Evolutionary conservation across 2,329 filamentous ascomycete species (phyloP).

Genomic region (Xylariaceae sp.): DNA sequence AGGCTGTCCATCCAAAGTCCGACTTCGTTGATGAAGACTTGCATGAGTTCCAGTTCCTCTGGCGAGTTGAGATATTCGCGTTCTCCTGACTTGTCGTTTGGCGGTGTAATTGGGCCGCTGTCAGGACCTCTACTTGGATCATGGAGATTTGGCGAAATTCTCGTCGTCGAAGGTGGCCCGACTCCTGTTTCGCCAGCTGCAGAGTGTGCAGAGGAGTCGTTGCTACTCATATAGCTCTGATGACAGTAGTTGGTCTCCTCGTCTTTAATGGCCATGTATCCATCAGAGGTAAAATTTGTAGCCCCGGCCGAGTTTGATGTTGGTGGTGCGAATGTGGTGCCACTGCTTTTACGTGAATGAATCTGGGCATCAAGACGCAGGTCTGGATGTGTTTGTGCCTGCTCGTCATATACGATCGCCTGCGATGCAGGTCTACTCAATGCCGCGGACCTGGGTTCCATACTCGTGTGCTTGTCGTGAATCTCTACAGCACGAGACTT

Average conservation of each 20-base stretch:
- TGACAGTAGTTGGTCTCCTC: conserved; percentile 20
- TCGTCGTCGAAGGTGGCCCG: conserved; percentile 31
- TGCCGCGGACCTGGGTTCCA: conserved; percentile 21
- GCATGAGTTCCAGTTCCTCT: conserved; percentile 85
- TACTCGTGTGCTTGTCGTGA: conserved; percentile 19
- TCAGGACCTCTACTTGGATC: conserved; percentile 23
- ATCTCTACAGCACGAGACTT: conserved; percentile 21
- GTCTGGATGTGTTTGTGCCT: conserved; percentile 22
- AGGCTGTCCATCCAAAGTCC: conserved; percentile 93
- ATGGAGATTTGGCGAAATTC: conserved; percentile 34
- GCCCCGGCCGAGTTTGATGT: conserved; percentile 27
- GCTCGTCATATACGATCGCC: conserved; percentile 26
- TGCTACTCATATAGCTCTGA: conserved; percentile 34
- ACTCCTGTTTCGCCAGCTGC: conserved; percentile 36
- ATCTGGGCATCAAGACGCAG: conserved; percentile 23
- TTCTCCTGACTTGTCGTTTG: conserved; percentile 39
- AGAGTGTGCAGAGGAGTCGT: conserved; percentile 40
- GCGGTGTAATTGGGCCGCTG: conserved; percentile 41
- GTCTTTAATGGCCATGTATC: conserved; percentile 25
- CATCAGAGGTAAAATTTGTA: conserved; percentile 21
- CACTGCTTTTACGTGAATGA: conserved; percentile 28
- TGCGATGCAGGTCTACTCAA: conserved; percentile 25
- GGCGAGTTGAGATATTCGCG: conserved; percentile 67
- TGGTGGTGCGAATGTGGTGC: conserved; percentile 26
- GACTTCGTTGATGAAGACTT: conserved; percentile 87